Evolutionary conservation across 148 eudicot species (phyloP), one percentile per base, ranked within the genome.

Genomic region (Dianthus caryophyllus): DNA sequence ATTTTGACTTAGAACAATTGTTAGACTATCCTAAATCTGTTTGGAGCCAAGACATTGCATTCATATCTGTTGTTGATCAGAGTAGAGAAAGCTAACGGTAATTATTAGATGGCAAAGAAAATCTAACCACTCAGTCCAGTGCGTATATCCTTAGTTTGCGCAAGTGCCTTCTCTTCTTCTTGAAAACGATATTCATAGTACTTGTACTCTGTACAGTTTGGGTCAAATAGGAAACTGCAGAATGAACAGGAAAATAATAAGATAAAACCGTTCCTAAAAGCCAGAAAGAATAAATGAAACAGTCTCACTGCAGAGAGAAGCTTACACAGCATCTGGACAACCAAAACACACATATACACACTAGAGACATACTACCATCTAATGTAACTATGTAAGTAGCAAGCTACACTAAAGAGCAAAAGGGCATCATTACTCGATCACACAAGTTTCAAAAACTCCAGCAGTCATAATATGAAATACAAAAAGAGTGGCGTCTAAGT

Each of bases 211-310:
- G 85, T 76, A 80, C 96, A 90, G 57, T 84, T 80, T 58, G 83
- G 79, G 68, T 94, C 98, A 75, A 83, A 94, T 64, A 94, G 75
- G 78, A 94, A 94, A 64, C 98, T 94, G 88, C 80, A 66, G 27
- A 21, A 43, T 22, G 56, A 49, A 46, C 47, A 78, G 62, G 25
- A 3, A 64, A 74, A 15, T 73, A 24, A 22, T 41, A 6, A 41
- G 44, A 41, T 41, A 41, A 41, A 41, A 41, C 44, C 44, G 6
- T 9, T 41, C 8, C 44, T 3, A 41, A 9, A 41, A 41, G 10
- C 39, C 5, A 41, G 44, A 41, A 41, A 41, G 10, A 41, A 41
- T 33, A 33, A 2, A 41, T n/a, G n/a, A n/a, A n/a, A n/a, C n/a
- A n/a, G n/a, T 59, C 9, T 6, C 8, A 48, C 30, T 48, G 33